A percentile compares a stretch with the other conserved stretches of the same genome.
These are phyloP conservation scores for Dioszegia aurantiaca DNA, from an alignment of 768 basidiomycete genomes.

Conservation along the genomic window DNA sequence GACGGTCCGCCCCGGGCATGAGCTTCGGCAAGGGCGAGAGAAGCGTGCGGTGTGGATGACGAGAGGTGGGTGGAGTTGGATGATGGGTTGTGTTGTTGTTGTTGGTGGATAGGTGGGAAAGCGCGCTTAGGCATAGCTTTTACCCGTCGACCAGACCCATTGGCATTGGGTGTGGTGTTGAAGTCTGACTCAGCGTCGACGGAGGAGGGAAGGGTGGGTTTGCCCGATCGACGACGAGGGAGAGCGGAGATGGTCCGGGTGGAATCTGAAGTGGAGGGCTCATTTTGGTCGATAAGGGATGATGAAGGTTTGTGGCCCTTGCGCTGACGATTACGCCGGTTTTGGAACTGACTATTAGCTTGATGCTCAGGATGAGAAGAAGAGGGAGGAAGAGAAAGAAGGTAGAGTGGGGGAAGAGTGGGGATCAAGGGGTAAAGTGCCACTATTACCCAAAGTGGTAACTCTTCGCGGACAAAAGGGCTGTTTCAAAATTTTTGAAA, in stretches of 20 bases:
- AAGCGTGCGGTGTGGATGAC: background rate
- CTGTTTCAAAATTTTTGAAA: slow-evolving; percentile 9
- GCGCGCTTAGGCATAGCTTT: slow-evolving; percentile 10
- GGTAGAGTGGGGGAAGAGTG: background rate
- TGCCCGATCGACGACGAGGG: slow-evolving; percentile 6
- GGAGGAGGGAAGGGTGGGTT: too few species aligned
- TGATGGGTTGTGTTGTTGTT: too few species aligned
- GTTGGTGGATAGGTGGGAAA: background rate
- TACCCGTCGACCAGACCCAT: background rate
- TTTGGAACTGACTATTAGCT: slow-evolving; percentile 38
- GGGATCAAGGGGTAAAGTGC: slow-evolving; percentile 2
- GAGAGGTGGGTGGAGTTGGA: too few species aligned
- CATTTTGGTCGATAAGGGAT: background rate
- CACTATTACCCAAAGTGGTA: slow-evolving; percentile 3
- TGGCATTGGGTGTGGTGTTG: slow-evolving; percentile 1
- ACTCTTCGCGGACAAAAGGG: background rate
- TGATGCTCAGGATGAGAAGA: background rate
- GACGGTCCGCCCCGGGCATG: background rate
- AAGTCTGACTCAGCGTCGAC: too few species aligned
- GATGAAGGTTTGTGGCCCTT: background rate
- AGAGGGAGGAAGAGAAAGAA: background rate
- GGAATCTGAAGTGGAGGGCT: background rate
- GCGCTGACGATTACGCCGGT: slow-evolving; percentile 27
- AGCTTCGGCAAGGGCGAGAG: background rate
- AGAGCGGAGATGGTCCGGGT: slow-evolving; percentile 19